Base-by-base conservation (phyloP, 1,284 basidiomycete genomes). In the Prillingera fragicola region DNA sequence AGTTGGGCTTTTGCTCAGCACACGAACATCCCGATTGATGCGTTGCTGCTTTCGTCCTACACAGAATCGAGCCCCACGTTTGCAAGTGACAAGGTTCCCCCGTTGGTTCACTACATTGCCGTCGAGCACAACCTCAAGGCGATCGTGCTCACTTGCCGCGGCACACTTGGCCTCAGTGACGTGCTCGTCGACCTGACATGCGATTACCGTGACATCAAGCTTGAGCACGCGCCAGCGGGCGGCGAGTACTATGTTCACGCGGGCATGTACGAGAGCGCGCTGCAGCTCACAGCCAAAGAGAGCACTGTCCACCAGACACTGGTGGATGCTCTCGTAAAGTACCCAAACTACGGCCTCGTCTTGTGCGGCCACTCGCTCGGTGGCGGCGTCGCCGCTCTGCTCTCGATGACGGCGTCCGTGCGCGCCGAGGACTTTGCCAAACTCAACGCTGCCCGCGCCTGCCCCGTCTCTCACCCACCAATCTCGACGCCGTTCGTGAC, bases 111-210 rank as follows among this genome's bases (percentile, higher is more conserved):
- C 55, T 74, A 71, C 45, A 65, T 77, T 23, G 70, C 73, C 2
- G 69, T 77, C 19, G 75, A 77, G 45, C 74, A 76, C 45, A 56
- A 60, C 2, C 49, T 67, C 17, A 56, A 71, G 48, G 71, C 75
- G 0, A 63, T 75, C 24, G 70, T 75, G 13, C 54, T 75, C 54
- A 74, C 74, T 12, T 77, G 75, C 48, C 67, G 75, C 9, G 75
- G 75, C 5, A 76, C 75, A 2, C 63, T 77, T 26, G 70, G 72
- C 1, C 60, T 77, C 1, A 73, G 72, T 10, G 76, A 77, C 52
- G 67, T 77, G 13, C 67, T 77, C n/a, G 72, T 75, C 31, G 76
- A 77, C 50, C 64, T 77, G 4, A 76, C 73, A 0, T 76, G 74
- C 60, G 67, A 68, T 25, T 77, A 75, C 52, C 66, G 69, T 49